phyloP scores from a whole-genome alignment of 148 eudicot species.

The Chenopodium suecicum region DNA sequence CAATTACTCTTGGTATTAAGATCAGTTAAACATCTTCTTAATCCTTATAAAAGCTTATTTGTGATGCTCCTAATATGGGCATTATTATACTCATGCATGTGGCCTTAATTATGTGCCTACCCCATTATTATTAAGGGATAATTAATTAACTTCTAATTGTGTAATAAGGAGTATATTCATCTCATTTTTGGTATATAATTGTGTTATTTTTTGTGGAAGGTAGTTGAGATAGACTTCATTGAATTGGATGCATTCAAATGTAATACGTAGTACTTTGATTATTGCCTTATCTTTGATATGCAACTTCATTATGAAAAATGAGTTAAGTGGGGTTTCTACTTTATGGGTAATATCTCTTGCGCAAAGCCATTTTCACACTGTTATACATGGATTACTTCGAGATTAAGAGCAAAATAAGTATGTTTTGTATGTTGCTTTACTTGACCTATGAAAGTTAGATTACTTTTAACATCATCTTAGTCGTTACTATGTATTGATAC shows the following conservation, averaged over 20 bases:
- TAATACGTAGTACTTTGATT: not conserved
- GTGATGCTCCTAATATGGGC: slow-evolving; percentile 20
- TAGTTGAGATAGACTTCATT: not conserved
- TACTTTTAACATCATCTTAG: too few relatives aligned
- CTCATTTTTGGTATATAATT: not conserved
- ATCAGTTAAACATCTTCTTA: slow-evolving; percentile 24
- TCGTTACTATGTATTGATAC: too few relatives aligned
- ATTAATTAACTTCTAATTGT: not conserved
- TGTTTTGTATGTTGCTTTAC: too few relatives aligned
- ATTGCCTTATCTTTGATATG: not conserved
- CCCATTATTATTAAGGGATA: not conserved
- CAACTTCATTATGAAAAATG: not conserved
- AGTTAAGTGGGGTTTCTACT: not conserved
- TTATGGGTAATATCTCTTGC: too few relatives aligned
- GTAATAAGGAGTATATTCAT: not conserved
- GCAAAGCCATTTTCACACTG: too few relatives aligned
- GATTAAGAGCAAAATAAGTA: too few relatives aligned
- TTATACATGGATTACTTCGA: too few relatives aligned
- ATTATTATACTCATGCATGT: slow-evolving; percentile 12
- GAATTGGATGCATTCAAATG: not conserved
- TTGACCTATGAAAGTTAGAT: too few relatives aligned
- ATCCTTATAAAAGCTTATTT: slow-evolving; percentile 23
- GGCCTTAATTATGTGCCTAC: slow-evolving; percentile 1
- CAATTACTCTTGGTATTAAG: not conserved
- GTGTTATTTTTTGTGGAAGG: not conserved